Evolutionary conservation across 2,329 filamentous ascomycete species (phyloP), one percentile per base, ranked within the genome.

Genomic region (Calonectria pseudoturangicola): DNA sequence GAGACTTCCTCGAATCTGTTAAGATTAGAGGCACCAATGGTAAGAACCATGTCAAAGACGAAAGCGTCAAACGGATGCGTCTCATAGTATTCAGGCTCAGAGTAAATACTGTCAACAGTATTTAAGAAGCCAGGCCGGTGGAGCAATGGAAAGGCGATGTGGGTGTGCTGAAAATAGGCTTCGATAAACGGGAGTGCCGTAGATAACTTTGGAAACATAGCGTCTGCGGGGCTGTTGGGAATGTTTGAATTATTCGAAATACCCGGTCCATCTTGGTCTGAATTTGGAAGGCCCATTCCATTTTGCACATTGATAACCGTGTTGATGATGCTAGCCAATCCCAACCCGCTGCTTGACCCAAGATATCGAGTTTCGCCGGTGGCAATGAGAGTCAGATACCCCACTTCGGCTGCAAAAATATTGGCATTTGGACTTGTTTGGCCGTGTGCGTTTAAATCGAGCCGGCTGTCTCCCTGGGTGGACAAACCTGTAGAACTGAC

Each of bases 101-200:
- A 36, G 33, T 72, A 72, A 28, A 72, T 72, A 16, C 18, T 54
- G 1, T 72, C 58, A 15, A 72, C 70, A 4, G 65, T 50, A 0
- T 36, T 48, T 15, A 65, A 16, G 33, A 72, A 72, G 13, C n/a
- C 50, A 12, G 65, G 70, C 2, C 65, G 70, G 15, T 72, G 70
- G 5, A 72, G 6, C 2, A 72, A 16, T 2, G 70, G 70, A 48
- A 72, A 72, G 2, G 70, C 27, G 25, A 72, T 48, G 18, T 72
- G 70, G 2, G 70, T 72, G 12, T 72, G 70, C 18, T 72, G 65
- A 43, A 72, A 72, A 30, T 72, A 72, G 16, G 70, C 64, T n/a
- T 72, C 65, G 2, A 72, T 72, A 9, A 56, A 65, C 1, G 70
- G 39, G 27, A 8, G 54, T 1, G 48, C 70, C 6, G 45, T 30